Conservation (phyloP, 164 flowering plant genomes). For the Sextonia rubra region DNA sequence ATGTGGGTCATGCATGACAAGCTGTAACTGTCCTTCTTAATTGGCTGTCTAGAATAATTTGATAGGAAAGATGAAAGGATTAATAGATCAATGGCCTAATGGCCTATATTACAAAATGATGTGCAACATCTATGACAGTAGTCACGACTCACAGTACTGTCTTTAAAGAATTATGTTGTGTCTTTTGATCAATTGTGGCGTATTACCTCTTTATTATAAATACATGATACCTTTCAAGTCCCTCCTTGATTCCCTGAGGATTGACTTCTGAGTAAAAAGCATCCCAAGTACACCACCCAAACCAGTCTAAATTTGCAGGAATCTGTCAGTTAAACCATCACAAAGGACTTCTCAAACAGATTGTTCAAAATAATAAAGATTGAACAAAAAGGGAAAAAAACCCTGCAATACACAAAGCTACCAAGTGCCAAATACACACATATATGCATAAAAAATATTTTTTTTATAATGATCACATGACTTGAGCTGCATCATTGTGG, state of each 20-base stretch:
- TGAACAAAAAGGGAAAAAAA: background rate
- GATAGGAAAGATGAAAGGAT: background rate
- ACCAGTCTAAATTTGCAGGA: conserved; percentile 64
- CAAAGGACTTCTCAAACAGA: background rate
- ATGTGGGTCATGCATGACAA: background rate
- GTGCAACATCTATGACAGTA: background rate
- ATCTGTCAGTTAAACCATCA: conserved; percentile 29
- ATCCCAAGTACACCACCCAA: conserved; percentile 95
- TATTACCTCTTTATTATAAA: background rate
- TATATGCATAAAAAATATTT: too few species aligned
- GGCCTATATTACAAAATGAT: background rate
- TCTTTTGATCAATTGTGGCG: background rate
- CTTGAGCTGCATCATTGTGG: too few species aligned
- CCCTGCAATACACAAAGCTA: too few species aligned
- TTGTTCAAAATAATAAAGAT: background rate
- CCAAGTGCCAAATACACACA: too few species aligned
- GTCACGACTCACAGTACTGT: background rate
- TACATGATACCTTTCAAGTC: conserved; percentile 54
- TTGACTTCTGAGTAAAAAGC: conserved; percentile 61
- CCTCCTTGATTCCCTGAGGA: conserved; percentile 55
- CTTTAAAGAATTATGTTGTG: too few species aligned
- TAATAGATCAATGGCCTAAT: background rate
- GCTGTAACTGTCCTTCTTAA: background rate
- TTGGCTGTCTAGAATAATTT: background rate
- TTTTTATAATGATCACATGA: too few species aligned